These are phyloP conservation scores for Aspergillus sp. DNA, from an alignment of 2,329 filamentous ascomycete species.

Conservation along the genomic window DNA sequence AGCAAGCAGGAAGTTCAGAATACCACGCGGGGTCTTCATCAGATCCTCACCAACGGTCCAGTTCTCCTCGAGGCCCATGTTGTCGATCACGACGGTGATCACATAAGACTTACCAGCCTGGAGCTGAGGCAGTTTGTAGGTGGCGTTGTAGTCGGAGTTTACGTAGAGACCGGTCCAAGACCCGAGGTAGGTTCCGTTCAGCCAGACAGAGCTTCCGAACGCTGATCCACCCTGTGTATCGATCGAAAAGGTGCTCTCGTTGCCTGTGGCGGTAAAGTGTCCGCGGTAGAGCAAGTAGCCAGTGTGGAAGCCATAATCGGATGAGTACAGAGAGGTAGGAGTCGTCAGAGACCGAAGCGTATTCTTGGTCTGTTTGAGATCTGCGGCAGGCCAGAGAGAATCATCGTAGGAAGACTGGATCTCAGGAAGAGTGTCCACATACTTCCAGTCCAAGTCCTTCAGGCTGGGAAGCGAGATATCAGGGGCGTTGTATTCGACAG, in stretches of 20 bases:
- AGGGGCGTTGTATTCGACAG: conserved; percentile 54
- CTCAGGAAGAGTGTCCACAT: conserved; percentile 71
- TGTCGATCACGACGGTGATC: conserved; percentile 71
- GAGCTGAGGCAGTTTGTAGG: conserved; percentile 59
- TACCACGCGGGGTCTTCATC: conserved; percentile 61
- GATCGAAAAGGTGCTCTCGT: conserved; percentile 60
- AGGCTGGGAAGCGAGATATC: conserved; percentile 60
- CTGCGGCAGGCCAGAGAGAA: conserved; percentile 63
- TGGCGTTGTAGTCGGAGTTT: conserved; percentile 55
- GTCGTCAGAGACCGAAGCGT: conserved; percentile 59
- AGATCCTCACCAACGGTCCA: conserved; percentile 60
- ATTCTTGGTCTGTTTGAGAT: conserved; percentile 63
- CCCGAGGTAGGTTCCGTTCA: conserved; percentile 64
- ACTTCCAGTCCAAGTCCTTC: conserved; percentile 65
- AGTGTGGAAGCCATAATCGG: conserved; percentile 73
- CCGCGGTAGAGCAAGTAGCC: conserved; percentile 71
- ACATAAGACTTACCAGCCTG: conserved; percentile 56
- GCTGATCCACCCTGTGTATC: conserved; percentile 67
- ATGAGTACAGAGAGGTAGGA: conserved; percentile 66
- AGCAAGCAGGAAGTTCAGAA: conserved; percentile 50
- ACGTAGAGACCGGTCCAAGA: conserved; percentile 62
- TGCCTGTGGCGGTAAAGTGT: conserved; percentile 65
- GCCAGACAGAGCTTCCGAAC: conserved; percentile 68
- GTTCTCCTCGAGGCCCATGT: conserved; percentile 71
- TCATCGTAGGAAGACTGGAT: conserved; percentile 67